Evolutionary conservation across 1,139 yeast species (phyloP).

Genomic region (Yamadazyma dushanensis): DNA sequence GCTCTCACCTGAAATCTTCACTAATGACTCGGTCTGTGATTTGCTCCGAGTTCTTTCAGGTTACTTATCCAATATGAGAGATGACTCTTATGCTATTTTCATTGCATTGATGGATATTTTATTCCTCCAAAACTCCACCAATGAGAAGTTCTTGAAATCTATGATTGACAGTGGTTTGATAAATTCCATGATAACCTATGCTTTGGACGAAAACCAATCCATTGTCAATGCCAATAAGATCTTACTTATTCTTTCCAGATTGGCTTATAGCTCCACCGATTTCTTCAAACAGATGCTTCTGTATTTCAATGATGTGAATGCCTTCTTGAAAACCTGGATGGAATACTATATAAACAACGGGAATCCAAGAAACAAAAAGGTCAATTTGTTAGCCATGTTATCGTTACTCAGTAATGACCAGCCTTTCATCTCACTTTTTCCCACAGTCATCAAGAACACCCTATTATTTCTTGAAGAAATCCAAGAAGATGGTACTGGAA

Average conservation of each 20-base stretch:
- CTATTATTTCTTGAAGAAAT: slow-evolving; percentile 72
- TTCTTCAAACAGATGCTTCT: slow-evolving; percentile 39
- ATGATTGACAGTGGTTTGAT: slow-evolving; percentile 50
- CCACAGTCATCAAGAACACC: slow-evolving; percentile 51
- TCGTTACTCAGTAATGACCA: slow-evolving; percentile 29
- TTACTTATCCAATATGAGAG: slow-evolving; percentile 64
- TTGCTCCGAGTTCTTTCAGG: slow-evolving; percentile 55
- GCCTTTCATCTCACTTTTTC: slow-evolving; percentile 26
- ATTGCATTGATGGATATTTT: slow-evolving; percentile 62
- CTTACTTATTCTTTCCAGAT: slow-evolving; percentile 53
- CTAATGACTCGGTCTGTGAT: slow-evolving; percentile 29
- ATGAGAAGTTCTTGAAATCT: slow-evolving; percentile 29
- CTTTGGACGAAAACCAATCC: slow-evolving; percentile 50
- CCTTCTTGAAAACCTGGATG: slow-evolving; percentile 35
- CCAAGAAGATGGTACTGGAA: slow-evolving; percentile 59
- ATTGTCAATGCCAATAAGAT: slow-evolving; percentile 52
- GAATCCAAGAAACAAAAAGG: slow-evolving; percentile 67
- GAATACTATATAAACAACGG: slow-evolving; percentile 51
- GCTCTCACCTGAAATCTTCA: slow-evolving; percentile 52
- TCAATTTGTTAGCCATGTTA: slow-evolving; percentile 60
- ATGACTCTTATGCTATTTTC: slow-evolving; percentile 62
- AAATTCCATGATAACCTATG: slow-evolving; percentile 44
- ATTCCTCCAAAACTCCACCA: slow-evolving; percentile 28
- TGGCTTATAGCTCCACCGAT: slow-evolving; percentile 49
- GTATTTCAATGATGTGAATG: slow-evolving; percentile 26